Percentiles rank a stretch among this genome's conserved stretches.
Evolutionary conservation across 208 protist species (phyloP).

Genomic region (Trypanosoma melophagium): DNA sequence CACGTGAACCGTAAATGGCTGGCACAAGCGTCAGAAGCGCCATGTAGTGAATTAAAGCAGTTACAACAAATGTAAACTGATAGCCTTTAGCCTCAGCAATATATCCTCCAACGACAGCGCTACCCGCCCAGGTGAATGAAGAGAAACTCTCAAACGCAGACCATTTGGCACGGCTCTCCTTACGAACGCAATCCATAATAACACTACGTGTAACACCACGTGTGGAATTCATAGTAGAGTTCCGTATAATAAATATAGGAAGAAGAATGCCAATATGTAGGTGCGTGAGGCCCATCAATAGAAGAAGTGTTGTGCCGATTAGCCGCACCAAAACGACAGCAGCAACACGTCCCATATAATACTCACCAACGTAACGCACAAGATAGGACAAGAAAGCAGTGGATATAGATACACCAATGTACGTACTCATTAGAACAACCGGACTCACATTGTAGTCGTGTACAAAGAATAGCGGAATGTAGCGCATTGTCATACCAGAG

Average conservation of each 20-base stretch:
- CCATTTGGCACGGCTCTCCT: constrained; percentile 51
- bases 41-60: constrained; percentile 44
- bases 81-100: constrained; percentile 44
- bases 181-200: constrained; percentile 64
- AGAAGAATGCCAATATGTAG: constrained; percentile 9
- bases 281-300: constrained; percentile 23
- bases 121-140: constrained; percentile 62
- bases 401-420: constrained; percentile 35
- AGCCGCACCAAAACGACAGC: constrained; percentile 37
- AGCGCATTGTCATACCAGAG: constrained; percentile 56
- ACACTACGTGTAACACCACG: constrained; percentile 61
- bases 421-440: constrained; percentile 32
- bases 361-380: constrained; percentile 14
- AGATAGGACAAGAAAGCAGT: constrained; percentile 29
- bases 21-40: constrained; percentile 39
- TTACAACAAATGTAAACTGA: constrained; percentile 45
- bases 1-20: constrained; percentile 17
- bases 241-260: constrained; percentile 46
- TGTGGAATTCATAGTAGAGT: constrained; percentile 64
- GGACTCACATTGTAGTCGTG: constrained; percentile 26
- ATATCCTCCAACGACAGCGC: constrained; percentile 56
- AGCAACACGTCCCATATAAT: constrained; percentile 37
- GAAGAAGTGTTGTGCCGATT: constrained; percentile 33
- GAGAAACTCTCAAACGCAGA: constrained; percentile 69
- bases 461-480: constrained; percentile 48